Conservation (phyloP, 2,329 filamentous ascomycete genomes). For the Fusarium oxysporum region DNA sequence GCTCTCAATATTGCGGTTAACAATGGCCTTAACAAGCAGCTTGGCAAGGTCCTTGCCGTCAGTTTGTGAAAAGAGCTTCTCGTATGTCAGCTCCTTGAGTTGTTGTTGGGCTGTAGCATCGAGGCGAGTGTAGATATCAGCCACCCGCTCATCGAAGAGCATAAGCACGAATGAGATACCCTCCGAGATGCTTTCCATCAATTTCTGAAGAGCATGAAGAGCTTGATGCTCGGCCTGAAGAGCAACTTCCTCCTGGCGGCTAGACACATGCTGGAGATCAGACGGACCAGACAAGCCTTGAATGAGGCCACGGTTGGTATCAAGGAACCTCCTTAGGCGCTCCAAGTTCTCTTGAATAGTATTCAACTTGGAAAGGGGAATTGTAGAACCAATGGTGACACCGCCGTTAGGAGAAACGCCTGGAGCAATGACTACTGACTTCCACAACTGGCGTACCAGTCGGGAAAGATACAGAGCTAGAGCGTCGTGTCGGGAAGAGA, state of each 20-base stretch:
- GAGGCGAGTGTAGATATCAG: conserved; percentile 85
- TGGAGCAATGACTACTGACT: conserved; percentile 75
- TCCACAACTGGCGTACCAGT: conserved; percentile 91
- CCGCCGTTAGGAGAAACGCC: conserved; percentile 66
- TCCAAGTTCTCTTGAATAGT: conserved; percentile 84
- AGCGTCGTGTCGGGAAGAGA: conserved; percentile 90
- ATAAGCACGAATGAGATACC: conserved; percentile 97
- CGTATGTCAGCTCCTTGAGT: conserved; percentile 84
- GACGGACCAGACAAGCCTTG: conserved; percentile 94
- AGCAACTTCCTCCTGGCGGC: conserved; percentile 89
- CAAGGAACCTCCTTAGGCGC: conserved; percentile 82
- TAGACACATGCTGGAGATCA: conserved; percentile 80
- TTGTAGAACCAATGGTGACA: conserved; percentile 73
- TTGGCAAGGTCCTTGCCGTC: conserved; percentile 91
- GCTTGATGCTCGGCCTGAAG: conserved; percentile 95
- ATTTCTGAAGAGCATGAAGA: conserved; percentile 83
- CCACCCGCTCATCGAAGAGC: conserved; percentile 91
- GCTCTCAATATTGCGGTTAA: conserved; percentile 96
- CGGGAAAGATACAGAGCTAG: conserved; percentile 88
- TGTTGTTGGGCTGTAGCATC: conserved; percentile 76
- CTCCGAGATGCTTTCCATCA: conserved; percentile 92
- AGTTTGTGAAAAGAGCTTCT: conserved; percentile 83
- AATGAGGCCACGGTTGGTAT: conserved; percentile 89
- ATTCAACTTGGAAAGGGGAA: conserved; percentile 76
- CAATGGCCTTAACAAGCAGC: conserved; percentile 94